Evolutionary conservation across 148 eudicot species (phyloP).

Genomic region (Cornus controversa): DNA sequence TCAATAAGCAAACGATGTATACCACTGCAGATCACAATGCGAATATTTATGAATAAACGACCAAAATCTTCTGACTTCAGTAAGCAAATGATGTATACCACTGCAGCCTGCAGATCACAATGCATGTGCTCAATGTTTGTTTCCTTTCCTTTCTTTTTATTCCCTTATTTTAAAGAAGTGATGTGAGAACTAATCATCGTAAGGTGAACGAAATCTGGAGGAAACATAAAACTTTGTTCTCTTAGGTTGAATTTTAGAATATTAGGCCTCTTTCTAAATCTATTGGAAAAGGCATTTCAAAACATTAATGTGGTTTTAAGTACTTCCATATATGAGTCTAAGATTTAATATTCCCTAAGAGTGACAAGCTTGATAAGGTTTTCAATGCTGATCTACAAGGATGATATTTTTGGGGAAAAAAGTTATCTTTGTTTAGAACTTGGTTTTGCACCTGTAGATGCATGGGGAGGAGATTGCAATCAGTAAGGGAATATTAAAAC

Average conservation of each 20-base stretch:
- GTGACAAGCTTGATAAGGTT: neutral
- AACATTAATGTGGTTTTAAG: neutral
- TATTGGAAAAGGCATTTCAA: neutral
- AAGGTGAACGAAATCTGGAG: neutral
- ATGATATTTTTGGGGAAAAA: neutral
- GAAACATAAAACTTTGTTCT: neutral
- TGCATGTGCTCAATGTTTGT: neutral
- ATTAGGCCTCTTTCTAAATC: neutral
- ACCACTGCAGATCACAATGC: neutral
- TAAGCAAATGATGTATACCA: neutral
- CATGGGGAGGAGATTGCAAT: neutral
- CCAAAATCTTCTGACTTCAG: neutral
- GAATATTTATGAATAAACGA: neutral
- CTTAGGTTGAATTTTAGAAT: neutral
- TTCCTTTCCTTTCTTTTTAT: neutral
- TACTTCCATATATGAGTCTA: neutral
- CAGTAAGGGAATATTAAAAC: neutral
- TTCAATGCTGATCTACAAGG: neutral
- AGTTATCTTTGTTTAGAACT: neutral
- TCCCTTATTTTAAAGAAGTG: neutral
- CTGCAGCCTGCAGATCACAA: neutral
- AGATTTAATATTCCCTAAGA: too few relatives aligned
- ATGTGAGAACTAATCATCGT: neutral
- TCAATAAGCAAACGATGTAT: neutral
- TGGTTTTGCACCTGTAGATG: neutral